A percentile compares a stretch with the other conserved stretches of the same genome.
phyloP scores from a whole-genome alignment of 257 asterid species.

The Solanum chilense region DNA sequence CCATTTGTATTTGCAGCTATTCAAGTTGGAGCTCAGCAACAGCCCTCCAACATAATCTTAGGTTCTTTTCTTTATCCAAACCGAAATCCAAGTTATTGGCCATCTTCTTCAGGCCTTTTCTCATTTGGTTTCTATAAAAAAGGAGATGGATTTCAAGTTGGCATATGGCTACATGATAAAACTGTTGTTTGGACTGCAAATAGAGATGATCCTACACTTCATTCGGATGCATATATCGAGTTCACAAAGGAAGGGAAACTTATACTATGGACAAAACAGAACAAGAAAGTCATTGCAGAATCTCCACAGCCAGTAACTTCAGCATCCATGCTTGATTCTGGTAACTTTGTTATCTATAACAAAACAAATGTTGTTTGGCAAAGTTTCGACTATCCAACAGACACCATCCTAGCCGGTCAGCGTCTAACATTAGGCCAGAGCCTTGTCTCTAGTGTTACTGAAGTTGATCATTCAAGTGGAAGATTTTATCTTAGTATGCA shows the following conservation, averaged over 20 bases:
- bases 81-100: slow-evolving; percentile 3
- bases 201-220: neutral
- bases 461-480: slow-evolving; percentile 17
- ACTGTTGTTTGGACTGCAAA: neutral
- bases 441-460: slow-evolving; percentile 31
- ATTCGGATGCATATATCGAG: neutral
- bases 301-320: neutral
- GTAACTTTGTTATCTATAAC: slow-evolving; percentile 43
- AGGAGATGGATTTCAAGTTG: slow-evolving; percentile 8
- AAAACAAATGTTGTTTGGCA: slow-evolving; percentile 22
- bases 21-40: neutral
- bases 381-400: slow-evolving; percentile 42
- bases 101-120: slow-evolving; percentile 8
- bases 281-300: neutral
- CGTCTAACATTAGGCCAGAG: slow-evolving; percentile 1
- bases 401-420: slow-evolving; percentile 35
- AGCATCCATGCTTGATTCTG: slow-evolving; percentile 33
- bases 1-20: neutral
- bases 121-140: slow-evolving; percentile 12
- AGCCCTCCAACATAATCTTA: neutral
- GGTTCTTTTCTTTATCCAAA: slow-evolving; percentile 6
- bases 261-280: neutral
- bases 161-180: slow-evolving; percentile 5
- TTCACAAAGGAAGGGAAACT: neutral
- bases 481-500: slow-evolving; percentile 31